Conservation (phyloP, 768 basidiomycete genomes). For the Tricholoma hemisulphureum region DNA sequence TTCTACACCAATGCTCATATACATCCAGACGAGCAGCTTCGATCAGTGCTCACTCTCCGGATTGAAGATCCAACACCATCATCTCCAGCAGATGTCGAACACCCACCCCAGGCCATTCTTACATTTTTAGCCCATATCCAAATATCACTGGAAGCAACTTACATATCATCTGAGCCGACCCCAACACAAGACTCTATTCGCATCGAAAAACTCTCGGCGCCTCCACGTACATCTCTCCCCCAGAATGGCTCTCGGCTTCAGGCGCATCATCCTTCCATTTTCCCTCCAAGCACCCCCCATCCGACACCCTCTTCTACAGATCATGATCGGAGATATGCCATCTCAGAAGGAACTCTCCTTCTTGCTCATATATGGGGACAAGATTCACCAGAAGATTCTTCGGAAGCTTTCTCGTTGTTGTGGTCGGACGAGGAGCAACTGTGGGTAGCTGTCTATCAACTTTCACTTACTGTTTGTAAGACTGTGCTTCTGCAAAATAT, state of each 20-base stretch:
- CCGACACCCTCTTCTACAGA: constrained; percentile 75
- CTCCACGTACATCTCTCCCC: constrained; percentile 52
- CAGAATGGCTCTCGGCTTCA: constrained; percentile 35
- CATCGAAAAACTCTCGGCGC: constrained; percentile 41
- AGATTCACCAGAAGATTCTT: constrained; percentile 39
- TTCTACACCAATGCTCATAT: constrained; percentile 22
- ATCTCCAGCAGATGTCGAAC: constrained; percentile 32
- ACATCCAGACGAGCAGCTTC: constrained; percentile 55
- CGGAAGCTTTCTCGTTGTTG: constrained; percentile 61
- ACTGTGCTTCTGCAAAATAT: constrained; percentile 10
- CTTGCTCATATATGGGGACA: constrained; percentile 77
- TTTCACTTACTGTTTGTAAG: constrained; percentile 80
- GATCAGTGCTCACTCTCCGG: constrained; percentile 46
- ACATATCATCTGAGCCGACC: constrained; percentile 55
- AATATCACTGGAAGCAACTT: constrained; percentile 78
- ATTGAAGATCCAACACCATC: constrained; percentile 58
- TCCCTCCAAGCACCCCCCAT: constrained; percentile 81
- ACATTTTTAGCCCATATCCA: constrained; percentile 68
- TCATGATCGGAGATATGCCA: constrained; percentile 73
- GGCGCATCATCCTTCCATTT: constrained; percentile 59
- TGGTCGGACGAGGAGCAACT: constrained; percentile 57
- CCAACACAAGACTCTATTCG: constrained; percentile 35
- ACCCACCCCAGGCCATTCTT: constrained; percentile 49
- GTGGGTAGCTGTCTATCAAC: constrained; percentile 82
- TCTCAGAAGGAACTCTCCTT: constrained; percentile 74